Evolutionary conservation across 1,139 yeast genomes (phyloP).

Genomic region (Geotrichum bryndzae): DNA sequence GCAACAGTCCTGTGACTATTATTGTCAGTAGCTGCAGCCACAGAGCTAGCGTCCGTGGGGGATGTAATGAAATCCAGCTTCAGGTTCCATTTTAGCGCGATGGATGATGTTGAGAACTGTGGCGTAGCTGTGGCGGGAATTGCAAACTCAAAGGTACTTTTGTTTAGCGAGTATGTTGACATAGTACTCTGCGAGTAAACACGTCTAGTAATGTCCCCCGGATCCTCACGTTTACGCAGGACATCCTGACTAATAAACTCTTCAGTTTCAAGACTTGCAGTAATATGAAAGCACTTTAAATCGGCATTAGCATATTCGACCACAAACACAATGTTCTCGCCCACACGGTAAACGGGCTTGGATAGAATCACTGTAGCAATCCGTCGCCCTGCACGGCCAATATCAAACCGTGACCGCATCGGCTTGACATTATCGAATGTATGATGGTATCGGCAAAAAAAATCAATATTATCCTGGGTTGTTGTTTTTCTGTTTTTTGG

Average conservation of each 20-base stretch:
- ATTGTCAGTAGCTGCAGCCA: neutral
- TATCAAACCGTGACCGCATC: slow-evolving; percentile 31
- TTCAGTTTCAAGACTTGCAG: slow-evolving; percentile 36
- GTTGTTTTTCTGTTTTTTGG: slow-evolving; percentile 11
- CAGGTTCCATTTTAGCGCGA: slow-evolving; percentile 33
- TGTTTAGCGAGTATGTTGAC: slow-evolving; percentile 24
- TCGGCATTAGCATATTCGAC: slow-evolving; percentile 28
- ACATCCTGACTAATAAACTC: slow-evolving; percentile 27
- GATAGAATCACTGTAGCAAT: slow-evolving; percentile 35
- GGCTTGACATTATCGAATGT: slow-evolving; percentile 17
- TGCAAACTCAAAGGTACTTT: slow-evolving; percentile 29
- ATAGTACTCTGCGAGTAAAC: slow-evolving; percentile 22
- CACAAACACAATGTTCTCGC: slow-evolving; percentile 34
- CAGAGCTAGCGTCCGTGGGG: slow-evolving; percentile 18
- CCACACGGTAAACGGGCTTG: slow-evolving; percentile 36
- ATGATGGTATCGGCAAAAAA: slow-evolving; percentile 26
- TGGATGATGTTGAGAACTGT: slow-evolving; percentile 33
- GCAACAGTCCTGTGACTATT: neutral
- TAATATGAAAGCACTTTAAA: slow-evolving; percentile 34
- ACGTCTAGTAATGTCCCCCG: slow-evolving; percentile 16
- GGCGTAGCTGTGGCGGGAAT: slow-evolving; percentile 37
- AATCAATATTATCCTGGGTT: slow-evolving; percentile 27
- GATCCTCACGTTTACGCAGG: slow-evolving; percentile 6
- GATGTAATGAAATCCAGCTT: slow-evolving; percentile 34
- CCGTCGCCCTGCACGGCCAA: slow-evolving; percentile 30